Evolutionary conservation across 108 stramenopile species (phyloP).

Genomic region (Epithemia pelagica): DNA sequence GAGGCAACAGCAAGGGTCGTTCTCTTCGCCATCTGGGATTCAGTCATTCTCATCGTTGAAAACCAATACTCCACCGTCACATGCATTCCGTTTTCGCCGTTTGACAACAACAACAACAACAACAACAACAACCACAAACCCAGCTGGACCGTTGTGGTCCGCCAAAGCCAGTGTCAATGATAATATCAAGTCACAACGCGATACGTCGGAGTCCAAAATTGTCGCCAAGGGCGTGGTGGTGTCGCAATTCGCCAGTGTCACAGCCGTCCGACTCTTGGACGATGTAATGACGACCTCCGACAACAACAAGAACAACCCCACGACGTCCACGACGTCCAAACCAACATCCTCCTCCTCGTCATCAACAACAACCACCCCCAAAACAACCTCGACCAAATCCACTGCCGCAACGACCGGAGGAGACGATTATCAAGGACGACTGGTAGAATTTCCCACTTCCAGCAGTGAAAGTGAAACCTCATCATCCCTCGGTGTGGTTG

Average conservation of each 20-base stretch:
- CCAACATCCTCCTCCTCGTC: not conserved
- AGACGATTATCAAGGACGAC: conserved; percentile 63
- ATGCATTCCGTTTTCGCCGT: too few species aligned
- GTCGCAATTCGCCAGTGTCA: not conserved
- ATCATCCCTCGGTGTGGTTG: conserved; percentile 52
- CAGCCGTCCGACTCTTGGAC: not conserved
- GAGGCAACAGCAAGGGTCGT: too few species aligned
- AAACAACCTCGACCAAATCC: not conserved
- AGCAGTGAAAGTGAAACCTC: conserved; percentile 12
- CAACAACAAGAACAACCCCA: not conserved
- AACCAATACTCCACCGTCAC: too few species aligned
- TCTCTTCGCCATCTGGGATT: too few species aligned
- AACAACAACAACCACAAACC: too few species aligned
- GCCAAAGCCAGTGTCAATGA: too few species aligned
- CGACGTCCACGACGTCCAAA: not conserved
- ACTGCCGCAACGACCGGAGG: conserved; percentile 17
- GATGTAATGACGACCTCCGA: not conserved
- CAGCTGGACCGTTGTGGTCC: too few species aligned
- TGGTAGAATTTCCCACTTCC: conserved; percentile 27
- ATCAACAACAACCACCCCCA: not conserved
- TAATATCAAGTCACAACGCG: too few species aligned
- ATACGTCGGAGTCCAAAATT: too few species aligned
- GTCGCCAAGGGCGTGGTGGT: not conserved
- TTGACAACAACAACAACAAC: too few species aligned
- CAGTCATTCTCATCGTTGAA: too few species aligned